Percentiles rank a stretch among this genome's conserved stretches.
Evolutionary conservation across 192 early-diverging fungal genomes (phyloP).

Genomic region (Endogone sp.): DNA sequence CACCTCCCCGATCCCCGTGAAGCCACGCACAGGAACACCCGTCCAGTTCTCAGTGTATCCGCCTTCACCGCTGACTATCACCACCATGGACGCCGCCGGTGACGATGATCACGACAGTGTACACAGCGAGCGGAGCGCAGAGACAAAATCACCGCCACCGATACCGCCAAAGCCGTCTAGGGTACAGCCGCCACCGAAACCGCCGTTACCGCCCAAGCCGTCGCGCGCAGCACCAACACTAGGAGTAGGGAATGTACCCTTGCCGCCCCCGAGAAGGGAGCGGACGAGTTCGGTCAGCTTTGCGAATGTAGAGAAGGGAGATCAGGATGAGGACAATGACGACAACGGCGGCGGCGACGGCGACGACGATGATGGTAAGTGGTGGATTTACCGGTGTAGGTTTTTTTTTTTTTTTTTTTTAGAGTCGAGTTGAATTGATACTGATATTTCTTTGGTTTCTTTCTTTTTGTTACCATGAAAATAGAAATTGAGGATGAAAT

Average conservation of each 20-base stretch:
- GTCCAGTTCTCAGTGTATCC: conserved; percentile 10
- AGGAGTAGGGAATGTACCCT: neutral
- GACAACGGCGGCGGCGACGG: conserved; percentile 21
- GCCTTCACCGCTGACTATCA: conserved; percentile 13
- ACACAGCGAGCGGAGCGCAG: conserved; percentile 8
- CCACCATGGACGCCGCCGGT: conserved; percentile 12
- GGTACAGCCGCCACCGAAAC: conserved; percentile 40
- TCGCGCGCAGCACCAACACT: conserved; percentile 13
- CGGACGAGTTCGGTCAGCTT: conserved; percentile 20
- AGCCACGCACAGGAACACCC: conserved; percentile 20
- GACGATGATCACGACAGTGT: conserved; percentile 11
- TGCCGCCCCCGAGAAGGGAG: conserved; percentile 5
- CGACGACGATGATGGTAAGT: conserved; percentile 18
- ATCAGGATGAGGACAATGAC: conserved; percentile 32
- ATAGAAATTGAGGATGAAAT: neutral
- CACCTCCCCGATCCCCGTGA: conserved; percentile 27
- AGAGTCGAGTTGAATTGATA: neutral
- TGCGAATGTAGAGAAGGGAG: conserved; percentile 27
- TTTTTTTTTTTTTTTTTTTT: too few relatives aligned
- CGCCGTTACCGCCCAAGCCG: conserved; percentile 53
- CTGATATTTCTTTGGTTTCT: neutral
- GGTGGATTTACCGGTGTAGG: neutral
- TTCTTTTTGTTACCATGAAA: neutral
- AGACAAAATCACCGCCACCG: conserved; percentile 28
- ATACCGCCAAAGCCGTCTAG: conserved; percentile 53